A percentile compares a stretch with the other conserved stretches of the same genome.
Conservation (phyloP, 1,139 yeast genomes). For the Geotrichum reessii region DNA sequence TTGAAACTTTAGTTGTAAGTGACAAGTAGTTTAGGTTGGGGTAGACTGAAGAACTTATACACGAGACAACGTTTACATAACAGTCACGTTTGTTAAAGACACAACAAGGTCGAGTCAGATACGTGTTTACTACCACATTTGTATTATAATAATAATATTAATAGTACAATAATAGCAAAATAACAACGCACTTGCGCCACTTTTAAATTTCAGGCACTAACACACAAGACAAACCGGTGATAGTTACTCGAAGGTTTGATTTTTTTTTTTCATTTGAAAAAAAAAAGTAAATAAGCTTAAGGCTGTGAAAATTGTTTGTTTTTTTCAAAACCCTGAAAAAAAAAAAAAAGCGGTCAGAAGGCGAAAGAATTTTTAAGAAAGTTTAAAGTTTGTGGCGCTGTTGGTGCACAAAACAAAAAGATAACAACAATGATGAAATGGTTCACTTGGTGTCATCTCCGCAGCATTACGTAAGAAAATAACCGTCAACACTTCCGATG, state of each 20-base stretch:
- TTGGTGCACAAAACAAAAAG: constrained; percentile 28
- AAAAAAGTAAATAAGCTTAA: neutral
- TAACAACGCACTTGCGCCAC: neutral
- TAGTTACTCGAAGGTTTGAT: neutral
- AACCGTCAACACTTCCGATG: neutral
- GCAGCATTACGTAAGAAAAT: neutral
- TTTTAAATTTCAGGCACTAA: neutral
- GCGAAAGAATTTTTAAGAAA: neutral
- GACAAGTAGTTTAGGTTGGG: neutral
- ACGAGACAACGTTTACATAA: neutral
- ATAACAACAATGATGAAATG: constrained; percentile 57
- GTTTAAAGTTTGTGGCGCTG: neutral
- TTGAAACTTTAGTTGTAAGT: neutral
- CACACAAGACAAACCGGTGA: neutral
- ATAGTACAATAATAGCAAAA: neutral
- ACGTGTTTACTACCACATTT: neutral
- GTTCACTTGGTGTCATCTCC: neutral
- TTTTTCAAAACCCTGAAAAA: neutral
- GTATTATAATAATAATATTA: neutral
- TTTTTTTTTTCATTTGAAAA: neutral
- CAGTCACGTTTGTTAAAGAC: neutral
- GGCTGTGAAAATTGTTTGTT: neutral
- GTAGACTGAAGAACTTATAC: neutral
- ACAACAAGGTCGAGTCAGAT: neutral
- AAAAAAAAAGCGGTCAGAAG: neutral